Evolutionary conservation across 139 green algal species (phyloP).

Genomic region (Nannochloris sp.): DNA sequence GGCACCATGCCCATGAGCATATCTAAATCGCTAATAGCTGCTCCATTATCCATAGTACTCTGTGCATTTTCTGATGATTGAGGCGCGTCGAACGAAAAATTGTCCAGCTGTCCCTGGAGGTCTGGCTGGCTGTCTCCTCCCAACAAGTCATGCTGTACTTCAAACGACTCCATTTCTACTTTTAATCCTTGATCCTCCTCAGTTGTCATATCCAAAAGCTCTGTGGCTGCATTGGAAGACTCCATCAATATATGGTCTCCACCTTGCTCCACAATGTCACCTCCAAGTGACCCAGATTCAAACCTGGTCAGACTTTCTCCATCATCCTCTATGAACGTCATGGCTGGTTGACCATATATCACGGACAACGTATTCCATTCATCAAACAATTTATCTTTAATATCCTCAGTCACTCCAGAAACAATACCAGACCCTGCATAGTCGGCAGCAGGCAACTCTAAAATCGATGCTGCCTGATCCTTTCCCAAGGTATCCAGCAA

Average conservation of each 20-base stretch:
- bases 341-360: constrained; percentile 52
- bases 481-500: constrained; percentile 5
- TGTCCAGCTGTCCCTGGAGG: no score
- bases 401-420: constrained; percentile 48
- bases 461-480: constrained; percentile 38
- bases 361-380: constrained; percentile 91
- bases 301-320: neutral
- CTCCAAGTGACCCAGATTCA: constrained; percentile 4
- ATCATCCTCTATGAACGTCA: constrained; percentile 35
- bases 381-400: constrained; percentile 74
- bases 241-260: neutral
- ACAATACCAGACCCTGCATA: constrained; percentile 27
- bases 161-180: no score
- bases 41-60: no score
- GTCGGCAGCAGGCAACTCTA: constrained; percentile 19
- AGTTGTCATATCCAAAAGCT: constrained; percentile 18
- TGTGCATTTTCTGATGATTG: no score
- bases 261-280: constrained; percentile 1
- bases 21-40: no score
- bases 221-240: neutral
- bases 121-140: no score
- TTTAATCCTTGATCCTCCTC: neutral
- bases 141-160: no score
- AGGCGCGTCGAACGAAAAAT: no score
- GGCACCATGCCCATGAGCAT: no score